Base-by-base conservation (phyloP, 371 early-diverging fungal genomes). In the Nosema granulosis region DNA sequence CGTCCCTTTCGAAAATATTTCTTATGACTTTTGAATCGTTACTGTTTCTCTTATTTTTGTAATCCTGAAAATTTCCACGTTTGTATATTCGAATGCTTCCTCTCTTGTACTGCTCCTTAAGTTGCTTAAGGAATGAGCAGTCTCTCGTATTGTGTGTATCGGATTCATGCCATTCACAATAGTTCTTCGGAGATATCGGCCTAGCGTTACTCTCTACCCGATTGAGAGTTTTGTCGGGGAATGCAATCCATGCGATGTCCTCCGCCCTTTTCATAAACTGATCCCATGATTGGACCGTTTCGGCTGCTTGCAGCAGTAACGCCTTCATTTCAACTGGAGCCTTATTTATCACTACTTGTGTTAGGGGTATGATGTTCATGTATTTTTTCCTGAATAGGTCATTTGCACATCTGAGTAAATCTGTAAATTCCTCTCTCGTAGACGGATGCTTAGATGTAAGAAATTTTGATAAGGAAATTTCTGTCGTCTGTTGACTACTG, bases 211-310 rank as follows among this genome's bases (percentile, higher is more conserved):
- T n/a, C n/a, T n/a, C n/a, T n/a, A n/a, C n/a, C n/a, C n/a, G n/a
- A n/a, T n/a, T n/a, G n/a, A n/a, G n/a, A n/a, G n/a, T n/a, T n/a
- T n/a, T n/a, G n/a, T n/a, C n/a, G n/a, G n/a, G n/a, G n/a, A 63
- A 63, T 11, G 32, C 34, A 26, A 63, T 31, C 63, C 63, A 63
- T 1, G 63, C 63, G 3, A 22, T 3, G 3, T 63, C 20, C 37
- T 63, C 32, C n/a, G 63, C 63, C 20, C 35, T 31, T 63, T 63
- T 31, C 11, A 63, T 2, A 38, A 63, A 63, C n/a, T n/a, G 24
- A 29, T 31, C 32, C 63, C 35, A 63, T 11, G 6, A 1, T 3
- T 37, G 22, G 20, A 11, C 32, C 6, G 20, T 58, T 24, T 22
- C 6, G 1, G 29, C 11, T 29, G 43, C 43, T 16, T 43, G 43